phyloP scores from a whole-genome alignment of 2,329 filamentous ascomycete genomes.

The Diaporthe citriasiana region DNA sequence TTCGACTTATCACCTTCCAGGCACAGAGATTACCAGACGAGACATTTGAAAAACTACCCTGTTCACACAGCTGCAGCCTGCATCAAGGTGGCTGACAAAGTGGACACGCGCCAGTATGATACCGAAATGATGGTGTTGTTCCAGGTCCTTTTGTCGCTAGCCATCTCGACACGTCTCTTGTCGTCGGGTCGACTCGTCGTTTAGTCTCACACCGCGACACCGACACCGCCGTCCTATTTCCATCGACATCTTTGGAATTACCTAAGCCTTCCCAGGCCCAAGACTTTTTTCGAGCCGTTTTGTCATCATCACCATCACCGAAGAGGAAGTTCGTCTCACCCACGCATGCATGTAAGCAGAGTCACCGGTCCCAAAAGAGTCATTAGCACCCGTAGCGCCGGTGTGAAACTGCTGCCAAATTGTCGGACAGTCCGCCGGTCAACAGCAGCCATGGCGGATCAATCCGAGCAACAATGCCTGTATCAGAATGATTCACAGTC shows the following conservation, averaged over 20 bases:
- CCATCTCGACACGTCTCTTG: neutral
- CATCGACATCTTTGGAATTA: constrained; percentile 13
- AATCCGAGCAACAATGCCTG: neutral
- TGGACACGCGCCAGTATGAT: neutral
- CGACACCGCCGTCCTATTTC: constrained; percentile 20
- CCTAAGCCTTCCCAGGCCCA: constrained; percentile 37
- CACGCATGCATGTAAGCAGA: constrained; percentile 37
- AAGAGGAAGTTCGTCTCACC: constrained; percentile 34
- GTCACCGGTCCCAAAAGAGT: constrained; percentile 33
- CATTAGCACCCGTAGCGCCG: constrained; percentile 21
- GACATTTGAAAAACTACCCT: neutral
- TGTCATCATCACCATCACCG: constrained; percentile 36
- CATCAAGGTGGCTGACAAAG: constrained; percentile 32
- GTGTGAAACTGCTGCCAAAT: constrained; percentile 3
- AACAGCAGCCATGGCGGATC: constrained; percentile 18
- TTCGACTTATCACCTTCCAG: constrained; percentile 3
- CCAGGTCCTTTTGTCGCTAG: constrained; percentile 3
- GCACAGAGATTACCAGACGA: neutral
- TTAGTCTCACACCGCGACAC: constrained; percentile 39
- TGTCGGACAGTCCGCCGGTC: constrained; percentile 33
- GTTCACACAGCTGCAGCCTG: neutral
- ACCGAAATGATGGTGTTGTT: constrained; percentile 10
- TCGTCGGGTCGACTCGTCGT: neutral
- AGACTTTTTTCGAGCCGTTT: constrained; percentile 17
- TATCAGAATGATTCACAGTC: constrained; percentile 15